Evolutionary conservation across 1,284 basidiomycete species (phyloP), one percentile per base, ranked within the genome.

Genomic region (Coriolopsis trogii): DNA sequence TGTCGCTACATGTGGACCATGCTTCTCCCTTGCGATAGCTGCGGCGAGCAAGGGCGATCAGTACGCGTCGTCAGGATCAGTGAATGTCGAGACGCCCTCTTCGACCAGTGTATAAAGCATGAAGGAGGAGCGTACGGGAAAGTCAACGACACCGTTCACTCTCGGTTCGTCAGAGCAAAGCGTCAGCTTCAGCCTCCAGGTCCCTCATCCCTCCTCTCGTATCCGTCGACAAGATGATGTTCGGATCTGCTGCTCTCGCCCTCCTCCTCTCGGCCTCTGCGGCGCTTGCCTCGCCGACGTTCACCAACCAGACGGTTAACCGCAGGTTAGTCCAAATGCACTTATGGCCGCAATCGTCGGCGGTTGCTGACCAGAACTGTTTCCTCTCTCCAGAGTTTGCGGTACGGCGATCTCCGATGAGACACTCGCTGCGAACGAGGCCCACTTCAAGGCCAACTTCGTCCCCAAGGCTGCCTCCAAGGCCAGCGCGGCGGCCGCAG

Each of bases 371-470:
- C n/a, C n/a, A n/a, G n/a, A n/a, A n/a, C n/a, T n/a, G n/a, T n/a
- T n/a, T n/a, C n/a, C n/a, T n/a, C n/a, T n/a, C n/a, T n/a, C n/a
- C 36, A 73, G 71, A 56, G 50, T 49, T 40, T 76, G 75, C 50
- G 75, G 73, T 50, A 73, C 70, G 10, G 51, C 53, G 48, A 68
- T 74, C 59, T 69, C 67, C 36, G 68, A 71, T 28, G 72, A 68
- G 8, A 56, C 73, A 41, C 46, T 78, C 40, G 55, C 66, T 26
- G 64, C 60, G 0, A 67, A 69, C 43, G 78, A 80, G 65, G 67
- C 68, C 23, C 72, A 77, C 62, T 80, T 79, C 70, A 58, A 63
- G 24, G 65, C 64, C 15, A 67, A 78, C 68, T 72, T 70, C 49
- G 68, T 75, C 23, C 60, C 53, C 30, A 38, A 64, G n/a, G 66